Base-by-base conservation (phyloP, 2,329 filamentous ascomycete species). In the Hymenoscyphus repandus region DNA sequence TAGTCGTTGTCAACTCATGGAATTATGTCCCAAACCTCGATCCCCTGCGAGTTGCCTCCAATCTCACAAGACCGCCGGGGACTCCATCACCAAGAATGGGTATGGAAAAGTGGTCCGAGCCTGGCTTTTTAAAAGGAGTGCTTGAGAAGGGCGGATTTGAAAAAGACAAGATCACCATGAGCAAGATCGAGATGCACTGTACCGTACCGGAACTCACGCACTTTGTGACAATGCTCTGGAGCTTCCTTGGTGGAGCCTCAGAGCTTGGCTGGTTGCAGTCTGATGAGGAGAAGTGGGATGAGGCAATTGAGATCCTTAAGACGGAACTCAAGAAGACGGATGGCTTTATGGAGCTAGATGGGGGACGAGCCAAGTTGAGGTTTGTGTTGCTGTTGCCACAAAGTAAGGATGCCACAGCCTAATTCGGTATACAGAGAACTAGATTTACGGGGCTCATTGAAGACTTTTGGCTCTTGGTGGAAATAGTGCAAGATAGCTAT, bases 1-100 rank as follows among this genome's bases (percentile, higher is more conserved):
- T n/a, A n/a, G 17, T 22, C 10, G 15, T 45, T 27, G 17, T 52
- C 15, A 49, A 46, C 17, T 39, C 38, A 9, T 52, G 45, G 45
- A 20, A 40, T n/a, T 44, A 39, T 15, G 46, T 48, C 30, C 46
- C 46, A 6, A 48, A 40, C 46, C 32, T 48, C 18, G 13, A 4
- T 1, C 46, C 46, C 17, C 36, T 48, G 6, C 46, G 42, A 34
- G 12, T 17, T n/a, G 46, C 46, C 12, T 11, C 40, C 15, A 20
- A n/a, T 20, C 10, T 20, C 11, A 43, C 40, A 10, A 5, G 40
- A 11, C 15, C 40, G 9, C 40, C 40, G 27, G 40, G 40, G 20
- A 43, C 40, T 5, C 40, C 40, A 20, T 20, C 27, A 9, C 40
- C 40, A n/a, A 11, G 40, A 43, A n/a, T 20, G 5, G 18, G 12